Evolutionary conservation across 768 basidiomycete species (phyloP).

Genomic region (Amanita fuliginea): DNA sequence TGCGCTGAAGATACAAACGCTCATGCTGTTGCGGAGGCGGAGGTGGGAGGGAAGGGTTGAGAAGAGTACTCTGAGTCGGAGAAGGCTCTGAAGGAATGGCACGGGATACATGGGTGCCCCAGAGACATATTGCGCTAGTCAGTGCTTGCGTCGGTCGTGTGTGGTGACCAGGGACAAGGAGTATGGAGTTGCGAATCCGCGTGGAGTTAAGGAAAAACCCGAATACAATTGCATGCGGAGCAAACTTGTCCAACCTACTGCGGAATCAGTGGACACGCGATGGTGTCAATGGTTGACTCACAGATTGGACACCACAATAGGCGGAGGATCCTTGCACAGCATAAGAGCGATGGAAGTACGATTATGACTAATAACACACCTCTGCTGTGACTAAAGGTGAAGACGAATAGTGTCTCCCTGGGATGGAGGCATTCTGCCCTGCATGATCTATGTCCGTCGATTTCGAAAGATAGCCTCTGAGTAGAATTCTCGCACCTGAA

Average conservation of each 20-base stretch:
- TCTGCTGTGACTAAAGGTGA: conserved; percentile 29
- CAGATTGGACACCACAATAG: conserved; percentile 25
- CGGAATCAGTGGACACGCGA: conserved; percentile 5
- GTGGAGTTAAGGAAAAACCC: conserved; percentile 53
- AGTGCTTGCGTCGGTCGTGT: conserved; percentile 38
- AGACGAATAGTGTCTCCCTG: conserved; percentile 21
- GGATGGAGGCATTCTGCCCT: conserved; percentile 33
- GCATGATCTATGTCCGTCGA: conserved; percentile 25
- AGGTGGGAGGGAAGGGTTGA: conserved; percentile 1
- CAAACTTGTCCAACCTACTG: conserved; percentile 44
- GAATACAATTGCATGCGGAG: conserved; percentile 44
- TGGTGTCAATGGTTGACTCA: conserved; percentile 13
- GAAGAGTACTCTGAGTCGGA: not conserved
- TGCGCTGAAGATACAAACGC: conserved; percentile 34
- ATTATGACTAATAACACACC: conserved; percentile 16
- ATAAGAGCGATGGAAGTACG: conserved; percentile 4
- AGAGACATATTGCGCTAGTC: conserved; percentile 37
- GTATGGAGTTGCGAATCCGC: conserved; percentile 34
- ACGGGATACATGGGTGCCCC: conserved; percentile 41
- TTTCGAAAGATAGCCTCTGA: not conserved
- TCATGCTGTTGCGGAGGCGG: conserved; percentile 29
- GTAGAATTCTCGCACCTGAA: conserved; percentile 23
- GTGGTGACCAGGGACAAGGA: conserved; percentile 34
- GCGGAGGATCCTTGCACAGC: conserved; percentile 26
- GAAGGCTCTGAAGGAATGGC: conserved; percentile 9